Evolutionary conservation across 495 filamentous ascomycete species (phyloP).

Genomic region (Aspergillus panamensis): DNA sequence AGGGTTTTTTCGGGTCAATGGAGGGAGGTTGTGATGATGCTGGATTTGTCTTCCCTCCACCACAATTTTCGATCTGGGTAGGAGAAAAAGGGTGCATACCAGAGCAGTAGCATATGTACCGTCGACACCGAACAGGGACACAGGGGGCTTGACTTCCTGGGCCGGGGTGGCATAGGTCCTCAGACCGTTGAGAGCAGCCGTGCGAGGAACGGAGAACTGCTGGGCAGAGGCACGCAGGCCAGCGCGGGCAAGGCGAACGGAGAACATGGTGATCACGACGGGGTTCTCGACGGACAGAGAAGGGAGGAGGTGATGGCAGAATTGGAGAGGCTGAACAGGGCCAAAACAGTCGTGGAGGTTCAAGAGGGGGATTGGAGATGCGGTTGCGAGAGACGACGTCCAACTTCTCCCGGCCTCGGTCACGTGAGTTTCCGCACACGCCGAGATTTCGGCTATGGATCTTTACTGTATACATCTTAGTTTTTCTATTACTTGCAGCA

Average conservation of each 20-base stretch:
- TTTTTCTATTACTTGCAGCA: background rate
- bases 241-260: slow-evolving; percentile 47
- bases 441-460: slow-evolving; percentile 26
- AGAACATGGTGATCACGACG: slow-evolving; percentile 39
- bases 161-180: slow-evolving; percentile 74
- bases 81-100: slow-evolving; percentile 56
- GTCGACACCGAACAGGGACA: slow-evolving; percentile 91
- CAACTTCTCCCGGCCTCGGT: slow-evolving; percentile 41
- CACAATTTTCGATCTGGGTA: background rate
- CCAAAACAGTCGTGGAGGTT: slow-evolving; percentile 21
- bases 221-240: slow-evolving; percentile 48
- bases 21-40: background rate
- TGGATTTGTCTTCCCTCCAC: background rate
- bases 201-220: slow-evolving; percentile 46
- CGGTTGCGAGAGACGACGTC: slow-evolving; percentile 33
- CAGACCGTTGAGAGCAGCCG: slow-evolving; percentile 44
- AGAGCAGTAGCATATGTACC: slow-evolving; percentile 97
- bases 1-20: background rate
- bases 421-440: slow-evolving; percentile 37
- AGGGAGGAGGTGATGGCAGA: slow-evolving; percentile 12
- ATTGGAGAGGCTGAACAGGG: slow-evolving; percentile 26
- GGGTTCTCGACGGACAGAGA: slow-evolving; percentile 22
- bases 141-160: slow-evolving; percentile 73
- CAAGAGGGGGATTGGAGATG: slow-evolving; percentile 23
- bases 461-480: slow-evolving; percentile 2